A percentile compares a stretch with the other conserved stretches of the same genome.
These are phyloP conservation scores for Reutealis trisperma DNA, from an alignment of 345 rosid species.

Conservation along the genomic window DNA sequence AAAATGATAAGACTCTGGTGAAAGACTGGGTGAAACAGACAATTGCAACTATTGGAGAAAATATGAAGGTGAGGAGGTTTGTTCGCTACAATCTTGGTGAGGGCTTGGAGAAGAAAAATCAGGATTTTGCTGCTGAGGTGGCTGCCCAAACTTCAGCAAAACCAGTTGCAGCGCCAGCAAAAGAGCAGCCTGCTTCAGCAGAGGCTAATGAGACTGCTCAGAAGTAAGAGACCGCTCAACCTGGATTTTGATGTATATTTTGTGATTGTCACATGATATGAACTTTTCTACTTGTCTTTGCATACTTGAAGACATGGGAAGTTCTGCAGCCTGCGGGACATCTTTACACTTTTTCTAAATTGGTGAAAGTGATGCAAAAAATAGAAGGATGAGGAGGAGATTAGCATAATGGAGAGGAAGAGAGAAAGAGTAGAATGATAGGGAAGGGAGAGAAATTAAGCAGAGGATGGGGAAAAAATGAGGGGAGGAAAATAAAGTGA, in stretches of 20 bases:
- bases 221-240: constrained; percentile 47
- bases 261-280: background rate
- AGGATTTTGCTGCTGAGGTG: constrained; percentile 95
- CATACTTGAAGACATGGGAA: too few relatives aligned
- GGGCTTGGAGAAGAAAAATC: constrained; percentile 89
- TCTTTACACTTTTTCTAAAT: background rate
- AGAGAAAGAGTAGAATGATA: background rate
- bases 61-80: constrained; percentile 85
- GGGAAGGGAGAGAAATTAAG: background rate
- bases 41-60: constrained; percentile 92
- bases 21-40: constrained; percentile 90
- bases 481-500: background rate
- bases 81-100: constrained; percentile 89
- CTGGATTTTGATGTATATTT: constrained; percentile 1
- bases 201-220: constrained; percentile 56
- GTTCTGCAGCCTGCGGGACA: too few relatives aligned
- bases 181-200: constrained; percentile 51
- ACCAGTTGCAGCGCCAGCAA: constrained; percentile 44
- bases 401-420: background rate
- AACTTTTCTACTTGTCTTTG: background rate
- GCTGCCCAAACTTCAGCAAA: constrained; percentile 89
- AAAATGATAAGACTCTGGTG: constrained; percentile 82
- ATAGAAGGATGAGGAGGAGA: background rate
- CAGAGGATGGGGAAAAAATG: background rate
- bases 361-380: too few relatives aligned